phyloP scores from a whole-genome alignment of 371 early-diverging fungal genomes.

The Encephalitozoon cuniculi region DNA sequence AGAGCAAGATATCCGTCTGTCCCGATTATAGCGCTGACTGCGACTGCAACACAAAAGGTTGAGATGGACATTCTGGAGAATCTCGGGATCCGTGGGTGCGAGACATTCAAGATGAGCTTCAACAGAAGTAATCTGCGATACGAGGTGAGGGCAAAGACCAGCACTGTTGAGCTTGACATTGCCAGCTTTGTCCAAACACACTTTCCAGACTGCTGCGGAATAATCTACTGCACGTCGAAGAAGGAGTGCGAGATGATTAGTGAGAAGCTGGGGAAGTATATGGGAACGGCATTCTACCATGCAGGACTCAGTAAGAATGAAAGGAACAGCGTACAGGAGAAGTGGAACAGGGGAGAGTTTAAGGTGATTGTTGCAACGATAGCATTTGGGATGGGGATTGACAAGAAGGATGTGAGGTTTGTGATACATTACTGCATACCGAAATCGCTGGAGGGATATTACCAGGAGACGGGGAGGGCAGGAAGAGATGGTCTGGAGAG shows the following conservation, averaged over 20 bases:
- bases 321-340: slow-evolving; percentile 69
- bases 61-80: slow-evolving; percentile 63
- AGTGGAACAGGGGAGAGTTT: slow-evolving; percentile 71
- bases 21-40: slow-evolving; percentile 92
- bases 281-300: slow-evolving; percentile 73
- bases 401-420: slow-evolving; percentile 93
- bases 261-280: slow-evolving; percentile 63
- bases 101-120: slow-evolving; percentile 64
- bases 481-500: slow-evolving; percentile 85
- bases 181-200: slow-evolving; percentile 67
- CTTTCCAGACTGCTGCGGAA: slow-evolving; percentile 72
- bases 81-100: slow-evolving; percentile 37
- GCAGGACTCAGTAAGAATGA: slow-evolving; percentile 81
- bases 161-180: slow-evolving; percentile 66
- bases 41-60: slow-evolving; percentile 84
- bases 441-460: slow-evolving; percentile 89
- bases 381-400: slow-evolving; percentile 80
- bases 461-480: slow-evolving; percentile 96
- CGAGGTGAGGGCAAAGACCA: slow-evolving; percentile 66
- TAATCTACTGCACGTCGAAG: slow-evolving; percentile 84
- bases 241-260: slow-evolving; percentile 77
- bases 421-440: slow-evolving; percentile 91
- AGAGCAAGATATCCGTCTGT: slow-evolving; percentile 69
- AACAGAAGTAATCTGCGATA: slow-evolving; percentile 62
- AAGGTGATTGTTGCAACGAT: slow-evolving; percentile 92